phyloP scores from a whole-genome alignment of 306 rosid genomes.

The Cucumis hystrix region DNA sequence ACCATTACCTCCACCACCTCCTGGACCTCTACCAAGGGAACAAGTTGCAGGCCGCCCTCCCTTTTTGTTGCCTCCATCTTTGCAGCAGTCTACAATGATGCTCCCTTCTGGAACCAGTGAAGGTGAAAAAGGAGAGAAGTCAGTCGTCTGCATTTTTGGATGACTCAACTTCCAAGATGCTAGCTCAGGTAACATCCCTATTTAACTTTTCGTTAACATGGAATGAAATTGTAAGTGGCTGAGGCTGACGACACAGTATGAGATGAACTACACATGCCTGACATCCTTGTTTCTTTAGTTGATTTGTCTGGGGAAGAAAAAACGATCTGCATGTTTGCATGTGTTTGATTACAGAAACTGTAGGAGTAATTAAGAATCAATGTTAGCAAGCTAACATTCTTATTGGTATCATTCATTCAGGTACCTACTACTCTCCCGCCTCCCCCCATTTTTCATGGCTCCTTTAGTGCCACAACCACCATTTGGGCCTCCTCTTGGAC shows the following conservation, averaged over 20 bases:
- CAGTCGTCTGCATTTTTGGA: constrained; percentile 42
- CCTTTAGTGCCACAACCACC: constrained; percentile 78
- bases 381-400: constrained; percentile 10
- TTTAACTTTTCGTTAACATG: constrained; percentile 4
- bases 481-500: constrained; percentile 93
- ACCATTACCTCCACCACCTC: constrained; percentile 93
- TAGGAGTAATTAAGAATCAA: not conserved
- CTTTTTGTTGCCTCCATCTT: constrained; percentile 73
- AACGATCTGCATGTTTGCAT: not conserved
- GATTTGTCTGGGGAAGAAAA: not conserved
- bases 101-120: constrained; percentile 59
- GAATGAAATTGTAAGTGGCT: not conserved
- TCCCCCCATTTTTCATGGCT: constrained; percentile 67
- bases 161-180: constrained; percentile 43
- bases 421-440: constrained; percentile 57
- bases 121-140: constrained; percentile 40
- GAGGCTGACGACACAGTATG: not conserved
- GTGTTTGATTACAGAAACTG: not conserved
- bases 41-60: constrained; percentile 38
- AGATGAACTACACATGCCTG: not conserved
- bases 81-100: constrained; percentile 47
- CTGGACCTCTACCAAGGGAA: constrained; percentile 83
- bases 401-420: constrained; percentile 31
- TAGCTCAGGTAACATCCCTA: constrained; percentile 37
- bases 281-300: not conserved